Conservation (phyloP, 805 yeast genomes). For the Wickerhamiella kazuoi region DNA sequence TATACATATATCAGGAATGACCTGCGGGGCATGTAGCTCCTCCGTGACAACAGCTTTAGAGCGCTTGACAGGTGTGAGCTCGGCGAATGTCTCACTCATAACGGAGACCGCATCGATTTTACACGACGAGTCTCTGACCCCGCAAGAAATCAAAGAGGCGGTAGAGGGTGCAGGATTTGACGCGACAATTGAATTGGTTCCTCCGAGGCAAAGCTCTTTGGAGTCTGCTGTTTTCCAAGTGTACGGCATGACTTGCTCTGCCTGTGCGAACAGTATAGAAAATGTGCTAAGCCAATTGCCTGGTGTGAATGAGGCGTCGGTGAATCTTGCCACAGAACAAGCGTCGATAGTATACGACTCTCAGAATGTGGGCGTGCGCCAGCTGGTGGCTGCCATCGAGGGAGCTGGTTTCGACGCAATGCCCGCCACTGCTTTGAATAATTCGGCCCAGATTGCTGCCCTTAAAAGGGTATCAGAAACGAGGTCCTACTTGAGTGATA, state of each 20-base stretch:
- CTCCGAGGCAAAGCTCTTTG: conserved; percentile 3
- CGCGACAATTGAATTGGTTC: conserved; percentile 18
- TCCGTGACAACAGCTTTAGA: conserved; percentile 42
- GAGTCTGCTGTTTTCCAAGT: conserved; percentile 21
- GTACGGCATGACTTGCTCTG: conserved; percentile 45
- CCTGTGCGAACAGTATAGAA: conserved; percentile 35
- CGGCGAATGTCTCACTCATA: conserved; percentile 48
- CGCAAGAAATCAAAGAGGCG: conserved; percentile 28
- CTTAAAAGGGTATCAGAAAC: conserved; percentile 58
- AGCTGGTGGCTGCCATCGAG: conserved; percentile 35
- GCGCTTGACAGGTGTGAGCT: conserved; percentile 31
- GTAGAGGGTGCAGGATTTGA: conserved; percentile 71
- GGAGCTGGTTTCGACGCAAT: conserved; percentile 38
- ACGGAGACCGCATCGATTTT: conserved; percentile 54
- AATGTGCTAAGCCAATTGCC: conserved; percentile 25
- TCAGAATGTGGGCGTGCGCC: conserved; percentile 35
- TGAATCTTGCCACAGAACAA: conserved; percentile 36
- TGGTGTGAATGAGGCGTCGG: conserved; percentile 35
- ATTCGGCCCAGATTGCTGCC: conserved; percentile 48
- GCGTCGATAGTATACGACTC: conserved; percentile 39
- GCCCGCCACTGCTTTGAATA: conserved; percentile 32
- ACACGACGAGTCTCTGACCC: conserved; percentile 25
- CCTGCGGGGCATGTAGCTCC: conserved; percentile 72
- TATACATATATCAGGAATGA: conserved; percentile 44
- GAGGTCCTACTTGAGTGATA: conserved; percentile 45